These are phyloP conservation scores for Protomyces gravidus DNA, from an alignment of 1,139 yeast genomes.

Conservation along the genomic window DNA sequence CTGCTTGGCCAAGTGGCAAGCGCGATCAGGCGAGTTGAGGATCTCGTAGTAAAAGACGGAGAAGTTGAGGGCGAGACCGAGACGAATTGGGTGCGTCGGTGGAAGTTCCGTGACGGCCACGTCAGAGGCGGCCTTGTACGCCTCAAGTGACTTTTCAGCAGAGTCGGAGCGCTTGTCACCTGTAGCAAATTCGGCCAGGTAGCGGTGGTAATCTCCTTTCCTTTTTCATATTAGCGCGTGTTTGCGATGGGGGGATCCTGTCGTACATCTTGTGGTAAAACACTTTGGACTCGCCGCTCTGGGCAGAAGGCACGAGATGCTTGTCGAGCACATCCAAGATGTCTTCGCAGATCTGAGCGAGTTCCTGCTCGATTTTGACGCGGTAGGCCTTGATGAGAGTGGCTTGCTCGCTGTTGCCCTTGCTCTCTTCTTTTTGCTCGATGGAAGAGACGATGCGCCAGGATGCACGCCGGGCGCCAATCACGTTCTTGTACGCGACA, in stretches of 20 bases:
- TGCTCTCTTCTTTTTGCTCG: constrained; percentile 96
- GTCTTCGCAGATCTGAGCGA: constrained; percentile 90
- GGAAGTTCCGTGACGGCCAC: constrained; percentile 96
- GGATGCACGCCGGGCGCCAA: constrained; percentile 98
- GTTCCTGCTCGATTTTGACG: constrained; percentile 87
- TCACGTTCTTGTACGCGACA: constrained; percentile 92
- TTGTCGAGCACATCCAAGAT: constrained; percentile 80
- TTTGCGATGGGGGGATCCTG: not conserved
- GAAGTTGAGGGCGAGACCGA: constrained; percentile 96
- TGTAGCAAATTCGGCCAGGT: constrained; percentile 92
- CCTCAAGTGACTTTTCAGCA: constrained; percentile 86
- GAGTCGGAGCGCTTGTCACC: constrained; percentile 89
- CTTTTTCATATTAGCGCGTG: constrained; percentile 15
- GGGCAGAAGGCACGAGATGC: constrained; percentile 89
- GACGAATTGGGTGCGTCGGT: constrained; percentile 97
- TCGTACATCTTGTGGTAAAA: constrained; percentile 86
- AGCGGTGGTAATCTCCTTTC: constrained; percentile 99
- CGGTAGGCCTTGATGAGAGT: constrained; percentile 89
- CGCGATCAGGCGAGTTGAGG: constrained; percentile 95
- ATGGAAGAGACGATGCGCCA: constrained; percentile 98
- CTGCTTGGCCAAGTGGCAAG: constrained; percentile 97
- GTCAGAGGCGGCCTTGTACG: constrained; percentile 92
- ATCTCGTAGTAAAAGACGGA: constrained; percentile 98
- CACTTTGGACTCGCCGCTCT: constrained; percentile 95
- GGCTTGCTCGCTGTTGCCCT: constrained; percentile 87